These are phyloP conservation scores for Agarophyton chilense DNA, from an alignment of 23 red algal species.

Conservation along the genomic window DNA sequence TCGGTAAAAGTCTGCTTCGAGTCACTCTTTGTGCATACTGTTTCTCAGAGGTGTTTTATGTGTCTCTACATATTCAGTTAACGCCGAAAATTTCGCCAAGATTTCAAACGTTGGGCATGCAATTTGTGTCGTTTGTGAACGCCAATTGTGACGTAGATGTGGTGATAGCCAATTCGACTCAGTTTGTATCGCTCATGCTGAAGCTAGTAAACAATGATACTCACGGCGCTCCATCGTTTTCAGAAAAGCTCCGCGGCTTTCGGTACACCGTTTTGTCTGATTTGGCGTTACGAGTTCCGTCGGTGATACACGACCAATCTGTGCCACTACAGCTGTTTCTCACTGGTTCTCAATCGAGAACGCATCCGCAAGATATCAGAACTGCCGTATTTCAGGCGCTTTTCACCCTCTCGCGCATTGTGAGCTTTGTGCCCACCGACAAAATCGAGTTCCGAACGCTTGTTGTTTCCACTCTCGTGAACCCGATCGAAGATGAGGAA, in stretches of 20 bases:
- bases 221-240: conserved; percentile 34
- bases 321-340: conserved; percentile 43
- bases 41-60: conserved; percentile 60
- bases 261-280: conserved; percentile 48
- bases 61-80: not conserved
- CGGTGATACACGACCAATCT: not conserved
- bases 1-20: conserved; percentile 33
- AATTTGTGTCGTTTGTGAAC: conserved; percentile 61
- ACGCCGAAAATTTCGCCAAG: conserved; percentile 39
- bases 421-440: not conserved
- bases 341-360: not conserved
- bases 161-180: conserved; percentile 20
- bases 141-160: conserved; percentile 23
- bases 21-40: conserved; percentile 41
- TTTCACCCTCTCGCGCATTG: conserved; percentile 30
- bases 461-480: conserved; percentile 14
- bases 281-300: conserved; percentile 33
- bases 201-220: conserved; percentile 36
- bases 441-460: not conserved
- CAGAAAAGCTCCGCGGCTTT: conserved; percentile 49
- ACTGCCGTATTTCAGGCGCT: conserved; percentile 54
- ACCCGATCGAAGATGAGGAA: conserved; percentile 5
- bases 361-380: conserved; percentile 36
- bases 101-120: conserved; percentile 62
- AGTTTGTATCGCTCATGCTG: conserved; percentile 45